Evolutionary conservation across 208 protist genomes (phyloP), one percentile per base, ranked within the genome.

Genomic region (Trypanosoma scelopori): DNA sequence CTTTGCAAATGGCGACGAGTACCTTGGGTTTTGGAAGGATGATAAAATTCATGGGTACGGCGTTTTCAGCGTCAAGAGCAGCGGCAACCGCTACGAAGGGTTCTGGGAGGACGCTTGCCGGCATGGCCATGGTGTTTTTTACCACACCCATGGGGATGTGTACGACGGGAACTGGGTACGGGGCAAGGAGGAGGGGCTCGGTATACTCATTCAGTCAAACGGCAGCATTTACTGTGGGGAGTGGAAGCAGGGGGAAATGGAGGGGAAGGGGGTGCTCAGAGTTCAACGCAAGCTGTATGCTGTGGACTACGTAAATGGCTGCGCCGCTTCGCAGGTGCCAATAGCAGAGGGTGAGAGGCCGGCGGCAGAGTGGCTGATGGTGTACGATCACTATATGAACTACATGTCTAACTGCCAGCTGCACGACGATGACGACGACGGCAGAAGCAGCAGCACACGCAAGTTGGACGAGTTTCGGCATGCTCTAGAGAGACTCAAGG

Each of bases 31-130:
- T 23, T 91, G 81, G 81, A 79, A 68, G 39, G 48, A 71, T 46
- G 81, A 90, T 45, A 59, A 74, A 45, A 87, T 90, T 76, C 63
- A 85, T 43, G 84, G 84, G 1, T 85, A 85, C 49, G 81, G 84
- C 45, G 65, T 85, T 27, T 85, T 87, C 57, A 48, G 37, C 5
- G 71, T 87, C 32, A 65, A 37, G 3, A 52, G 53, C 16, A 90
- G 56, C 42, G 75, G 67, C 22, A 79, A 84, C 60, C 63, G 74
- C 15, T 90, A 87, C 52, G 76, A 78, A 20, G 81, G 81, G 13
- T 77, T 77, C 50, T 90, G 81, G 84, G 49, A 79, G n/a, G 76
- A 85, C 0, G 62, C 78, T 11, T 30, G 80, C 32, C 81, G 84
- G 0, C 69, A 85, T 11, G 79, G 82, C 3, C 68, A 76, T 15